Evolutionary conservation across 768 basidiomycete genomes (phyloP).

Genomic region (Galerina sulciceps): DNA sequence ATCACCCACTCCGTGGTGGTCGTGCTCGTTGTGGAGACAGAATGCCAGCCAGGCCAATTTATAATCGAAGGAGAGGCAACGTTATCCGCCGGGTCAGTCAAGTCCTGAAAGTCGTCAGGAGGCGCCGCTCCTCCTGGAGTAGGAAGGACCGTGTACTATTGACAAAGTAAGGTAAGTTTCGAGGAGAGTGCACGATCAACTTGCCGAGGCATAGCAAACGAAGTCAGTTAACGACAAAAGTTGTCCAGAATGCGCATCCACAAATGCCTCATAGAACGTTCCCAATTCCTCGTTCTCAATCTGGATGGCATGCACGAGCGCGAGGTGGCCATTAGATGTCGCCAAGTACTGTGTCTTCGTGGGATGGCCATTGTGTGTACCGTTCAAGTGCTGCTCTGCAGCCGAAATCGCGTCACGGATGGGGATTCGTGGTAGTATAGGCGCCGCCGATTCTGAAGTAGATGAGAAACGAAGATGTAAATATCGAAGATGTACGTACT

Average conservation of each 20-base stretch:
- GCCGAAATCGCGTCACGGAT: too few species aligned
- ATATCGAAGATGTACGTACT: too few species aligned
- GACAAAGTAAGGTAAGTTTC: too few species aligned
- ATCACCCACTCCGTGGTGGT: slow-evolving; percentile 1
- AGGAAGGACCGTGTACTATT: slow-evolving; percentile 48
- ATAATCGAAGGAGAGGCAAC: slow-evolving; percentile 41
- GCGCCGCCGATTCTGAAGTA: too few species aligned
- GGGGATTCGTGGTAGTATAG: too few species aligned
- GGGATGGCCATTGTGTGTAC: slow-evolving; percentile 30
- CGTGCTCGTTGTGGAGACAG: slow-evolving; percentile 1
- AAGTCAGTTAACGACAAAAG: slow-evolving; percentile 53
- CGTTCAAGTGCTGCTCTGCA: slow-evolving; percentile 43
- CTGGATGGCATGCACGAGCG: slow-evolving; percentile 43
- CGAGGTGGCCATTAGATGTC: slow-evolving; percentile 37
- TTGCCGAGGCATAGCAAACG: slow-evolving; percentile 40
- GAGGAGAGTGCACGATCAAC: background rate
- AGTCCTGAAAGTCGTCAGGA: slow-evolving; percentile 47
- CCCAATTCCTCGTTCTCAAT: slow-evolving; percentile 31
- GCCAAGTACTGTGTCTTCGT: slow-evolving; percentile 1
- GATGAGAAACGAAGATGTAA: too few species aligned
- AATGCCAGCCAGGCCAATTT: slow-evolving; percentile 47
- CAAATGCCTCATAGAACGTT: slow-evolving; percentile 60
- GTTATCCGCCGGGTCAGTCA: slow-evolving; percentile 53
- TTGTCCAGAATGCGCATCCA: slow-evolving; percentile 54
- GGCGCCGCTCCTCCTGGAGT: slow-evolving; percentile 47